Conservation (phyloP, 495 filamentous ascomycete species). For the Penicillium malachiteum region DNA sequence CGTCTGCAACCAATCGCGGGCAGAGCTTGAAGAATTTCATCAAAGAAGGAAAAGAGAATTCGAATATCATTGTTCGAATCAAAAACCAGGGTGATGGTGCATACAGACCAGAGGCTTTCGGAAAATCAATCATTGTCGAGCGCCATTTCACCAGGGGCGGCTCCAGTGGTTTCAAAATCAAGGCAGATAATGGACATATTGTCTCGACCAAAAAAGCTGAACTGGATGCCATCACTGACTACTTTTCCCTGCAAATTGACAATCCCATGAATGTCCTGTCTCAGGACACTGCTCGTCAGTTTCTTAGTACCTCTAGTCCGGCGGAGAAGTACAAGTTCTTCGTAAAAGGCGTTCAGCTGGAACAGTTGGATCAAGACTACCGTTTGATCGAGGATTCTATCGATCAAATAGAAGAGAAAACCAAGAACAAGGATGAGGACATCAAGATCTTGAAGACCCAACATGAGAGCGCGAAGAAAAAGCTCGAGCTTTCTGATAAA, state of each 20-base stretch:
- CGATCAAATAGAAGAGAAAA: constrained; percentile 65
- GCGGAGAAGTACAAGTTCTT: constrained; percentile 95
- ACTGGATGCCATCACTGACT: constrained; percentile 91
- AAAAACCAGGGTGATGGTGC: constrained; percentile 86
- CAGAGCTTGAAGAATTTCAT: constrained; percentile 88
- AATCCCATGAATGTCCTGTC: constrained; percentile 98
- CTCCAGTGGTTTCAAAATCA: constrained; percentile 81
- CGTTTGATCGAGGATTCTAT: constrained; percentile 67
- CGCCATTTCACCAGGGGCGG: constrained; percentile 81
- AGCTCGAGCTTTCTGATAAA: constrained; percentile 57
- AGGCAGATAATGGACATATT: constrained; percentile 64
- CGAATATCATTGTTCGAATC: constrained; percentile 70
- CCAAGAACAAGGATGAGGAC: constrained; percentile 48
- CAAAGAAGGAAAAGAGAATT: constrained; percentile 76
- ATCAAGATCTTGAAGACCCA: constrained; percentile 42
- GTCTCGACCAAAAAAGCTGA: constrained; percentile 83
- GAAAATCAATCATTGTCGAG: constrained; percentile 84
- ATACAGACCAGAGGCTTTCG: constrained; percentile 79
- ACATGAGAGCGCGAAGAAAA: constrained; percentile 47
- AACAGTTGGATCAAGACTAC: constrained; percentile 91
- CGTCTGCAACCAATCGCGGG: constrained; percentile 94
- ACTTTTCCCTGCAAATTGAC: constrained; percentile 89
- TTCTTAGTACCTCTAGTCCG: constrained; percentile 79
- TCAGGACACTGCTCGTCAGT: constrained; percentile 92
- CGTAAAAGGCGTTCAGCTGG: constrained; percentile 89